Base-by-base conservation (phyloP, 2,329 filamentous ascomycete genomes). In the Cytospora leucostoma region DNA sequence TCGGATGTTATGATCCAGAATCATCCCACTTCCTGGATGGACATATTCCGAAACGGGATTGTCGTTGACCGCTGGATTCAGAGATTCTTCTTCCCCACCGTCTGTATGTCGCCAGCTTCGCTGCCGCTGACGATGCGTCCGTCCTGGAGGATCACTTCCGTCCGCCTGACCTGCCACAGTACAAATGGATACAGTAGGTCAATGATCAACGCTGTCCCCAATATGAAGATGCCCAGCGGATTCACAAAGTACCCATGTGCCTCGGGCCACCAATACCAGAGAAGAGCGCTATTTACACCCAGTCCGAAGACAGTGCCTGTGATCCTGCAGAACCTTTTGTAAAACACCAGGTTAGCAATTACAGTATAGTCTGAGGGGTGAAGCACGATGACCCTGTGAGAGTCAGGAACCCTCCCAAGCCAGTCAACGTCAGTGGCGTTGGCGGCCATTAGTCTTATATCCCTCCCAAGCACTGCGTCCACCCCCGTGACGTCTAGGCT, bases 211-310 rank as follows among this genome's bases (percentile, higher is more conserved):
- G 75, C 75, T 0, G 76, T 75, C 0, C 73, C 76, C 65, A 75
- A 74, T 15, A 83, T 68, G 62, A 82, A 77, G 4, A 81, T 52
- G 0, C 74, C 76, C 5, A 80, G 70, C 0, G 78, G 79, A 37
- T 76, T 76, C 56, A 75, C 71, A 35, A 80, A 76, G 68, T 81
- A 84, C 12, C 74, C 76, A 67, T 83, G 78, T 1, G 80, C 78
- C 62, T 82, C 81, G 3, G 79, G 80, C 81, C 81, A 83, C 67
- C 76, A 76, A 72, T 77, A 80, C 79, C 79, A 82, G n/a, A 79
- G 70, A 51, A 80, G 66, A 10, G 70, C 70, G 59, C 77, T 78
- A 51, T 72, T 73, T 12, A 75, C 62, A 6, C 76, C 72, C 19
- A 82, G 70, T 2, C 80, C 79, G 63, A 76, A 70, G 10, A 80